Evolutionary conservation across 257 asterid species (phyloP), one percentile per base, ranked within the genome.

Genomic region (Solanum neorickii): DNA sequence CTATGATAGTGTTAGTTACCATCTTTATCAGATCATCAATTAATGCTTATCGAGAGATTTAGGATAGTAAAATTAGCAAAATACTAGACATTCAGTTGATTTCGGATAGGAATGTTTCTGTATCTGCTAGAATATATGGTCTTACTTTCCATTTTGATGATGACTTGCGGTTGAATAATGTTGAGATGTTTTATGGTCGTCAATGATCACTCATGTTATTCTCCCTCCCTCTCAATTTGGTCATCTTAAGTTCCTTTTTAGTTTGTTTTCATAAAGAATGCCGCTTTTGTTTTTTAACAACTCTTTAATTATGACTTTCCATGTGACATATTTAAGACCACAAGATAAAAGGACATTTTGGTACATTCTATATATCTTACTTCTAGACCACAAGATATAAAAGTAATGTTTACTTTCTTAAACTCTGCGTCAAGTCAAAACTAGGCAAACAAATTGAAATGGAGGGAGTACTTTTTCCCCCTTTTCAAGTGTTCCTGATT

Each of bases 41-140:
- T 5, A 21, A 37, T 74, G 80, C 80, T 72, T 72, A 35, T 35
- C 15, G 0, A 21, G 82, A 74, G 82, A 74, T 74, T 74, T 37
- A 20, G 31, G 82, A 95, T 98, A 7, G 96, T 93, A 83, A 97
- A 94, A 90, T 95, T 97, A 83, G 95, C 97, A 83, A 95, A 97
- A 89, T 94, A 97, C 87, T 97, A 97, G 92, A 93, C 87, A 9
- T 93, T 96, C 91, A 94, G 90, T 87, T 93, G 66, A 16, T 78
- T 46, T 46, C 12, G 27, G 84, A 47, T 80, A 47, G 10, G 42
- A 80, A 46, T 46, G 84, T 80, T 47, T 80, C 44, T 47, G 25
- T 47, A 47, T 80, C 39, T 80, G 68, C 41, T 80, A 29, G 85
- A 47, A 18, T 80, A 46, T 18, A 47, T 27, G 85, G 41, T 80